Base-by-base conservation (phyloP, 257 asterid species). In the Jacaranda mimosifolia region DNA sequence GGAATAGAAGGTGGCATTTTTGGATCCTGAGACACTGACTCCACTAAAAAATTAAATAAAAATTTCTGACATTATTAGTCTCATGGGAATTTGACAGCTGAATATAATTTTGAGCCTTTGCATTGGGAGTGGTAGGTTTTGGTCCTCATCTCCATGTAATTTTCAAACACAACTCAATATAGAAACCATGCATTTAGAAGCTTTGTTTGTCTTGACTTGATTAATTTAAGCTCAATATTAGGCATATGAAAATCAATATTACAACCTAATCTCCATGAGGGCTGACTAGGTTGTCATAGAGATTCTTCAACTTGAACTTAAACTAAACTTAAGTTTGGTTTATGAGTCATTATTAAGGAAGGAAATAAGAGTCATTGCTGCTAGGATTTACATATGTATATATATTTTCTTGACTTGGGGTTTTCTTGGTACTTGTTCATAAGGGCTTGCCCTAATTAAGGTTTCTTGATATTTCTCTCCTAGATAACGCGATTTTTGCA, bases 1-100 rank as follows among this genome's bases (percentile, higher is more conserved):
- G 96, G 96, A 90, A 90, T 90, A 84, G 93, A 90, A 88, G 85
- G 74, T 69, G 79, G 91, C 90, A 86, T 87, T 90, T 89, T 92
- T 55, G 96, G 97, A 92, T 94, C 97, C 90, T 91, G 89, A 89
- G 82, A 87, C 86, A 82, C 86, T 86, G 87, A 87, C 84, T 83
- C 84, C 86, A 82, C 84, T 78, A 64, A 65, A 75, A 71, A 76
- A 59, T 59, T 69, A 84, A 81, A 80, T 70, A 51, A 53, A 63
- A 26, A 14, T 13, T 71, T 46, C 17, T 21, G 40, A 79, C 5
- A 55, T 35, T 15, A 66, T 46, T 45, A 76, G 18, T 70, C 45
- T 57, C n/a, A 66, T 68, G 46, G 64, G 62, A 81, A 70, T 75
- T 68, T 75, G 21, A 52, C 45, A 73, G 69, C 59, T 57, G 83